These are phyloP conservation scores for Flammula alnicola DNA, from an alignment of 1,284 basidiomycete species.

Conservation along the genomic window DNA sequence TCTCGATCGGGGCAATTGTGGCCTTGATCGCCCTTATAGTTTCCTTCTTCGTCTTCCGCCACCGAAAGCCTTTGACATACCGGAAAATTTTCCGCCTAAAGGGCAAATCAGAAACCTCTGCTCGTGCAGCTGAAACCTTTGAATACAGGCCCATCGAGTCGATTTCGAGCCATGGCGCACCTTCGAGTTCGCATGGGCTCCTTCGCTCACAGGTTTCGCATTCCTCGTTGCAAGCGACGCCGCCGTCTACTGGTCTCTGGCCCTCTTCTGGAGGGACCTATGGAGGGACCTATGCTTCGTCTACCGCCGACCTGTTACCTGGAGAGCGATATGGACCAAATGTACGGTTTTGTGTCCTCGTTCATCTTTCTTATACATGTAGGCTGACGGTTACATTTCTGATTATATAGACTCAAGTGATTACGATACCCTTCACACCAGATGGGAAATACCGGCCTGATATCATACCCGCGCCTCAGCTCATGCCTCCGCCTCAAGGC, in stretches of 20 bases:
- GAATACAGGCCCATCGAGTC: too few relatives aligned
- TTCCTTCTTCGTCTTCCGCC: conserved; percentile 8
- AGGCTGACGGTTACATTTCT: too few relatives aligned
- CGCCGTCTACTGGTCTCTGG: neutral
- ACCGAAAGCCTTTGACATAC: neutral
- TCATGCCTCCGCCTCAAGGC: conserved; percentile 13
- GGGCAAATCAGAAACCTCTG: too few relatives aligned
- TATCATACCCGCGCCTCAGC: conserved; percentile 11
- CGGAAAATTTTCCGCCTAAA: conserved; percentile 10
- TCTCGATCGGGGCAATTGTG: conserved; percentile 17
- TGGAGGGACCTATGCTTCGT: neutral
- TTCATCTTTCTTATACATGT: too few relatives aligned
- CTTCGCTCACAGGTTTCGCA: too few relatives aligned
- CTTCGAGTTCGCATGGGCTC: too few relatives aligned
- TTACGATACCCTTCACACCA: conserved; percentile 17
- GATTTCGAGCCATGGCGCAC: too few relatives aligned
- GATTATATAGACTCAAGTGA: conserved; percentile 14
- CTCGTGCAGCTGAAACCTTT: too few relatives aligned
- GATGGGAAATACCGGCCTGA: conserved; percentile 27
- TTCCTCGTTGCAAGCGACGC: too few relatives aligned
- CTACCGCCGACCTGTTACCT: neutral
- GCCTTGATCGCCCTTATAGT: conserved; percentile 15
- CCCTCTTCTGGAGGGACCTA: neutral
- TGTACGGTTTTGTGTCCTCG: too few relatives aligned
- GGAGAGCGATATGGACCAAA: neutral